Evolutionary conservation across 495 filamentous ascomycete genomes (phyloP).

Genomic region (Apiosordaria backusii): DNA sequence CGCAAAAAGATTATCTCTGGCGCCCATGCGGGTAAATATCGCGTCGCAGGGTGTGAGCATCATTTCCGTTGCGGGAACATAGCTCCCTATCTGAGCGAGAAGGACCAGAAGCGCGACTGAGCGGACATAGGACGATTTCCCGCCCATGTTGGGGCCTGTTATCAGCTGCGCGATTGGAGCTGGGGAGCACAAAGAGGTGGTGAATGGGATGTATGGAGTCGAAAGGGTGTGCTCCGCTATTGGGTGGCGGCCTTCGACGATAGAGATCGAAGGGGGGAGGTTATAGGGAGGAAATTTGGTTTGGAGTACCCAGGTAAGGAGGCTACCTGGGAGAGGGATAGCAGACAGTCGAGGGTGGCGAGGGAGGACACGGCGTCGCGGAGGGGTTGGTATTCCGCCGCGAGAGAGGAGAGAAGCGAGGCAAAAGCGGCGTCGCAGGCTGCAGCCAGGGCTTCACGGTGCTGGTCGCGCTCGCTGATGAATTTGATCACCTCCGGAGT

Average conservation of each 20-base stretch:
- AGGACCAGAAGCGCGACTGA: constrained; percentile 87
- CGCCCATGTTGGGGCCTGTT: constrained; percentile 98
- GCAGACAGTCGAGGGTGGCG: constrained; percentile 82
- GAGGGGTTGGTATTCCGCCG: constrained; percentile 78
- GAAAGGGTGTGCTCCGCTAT: constrained; percentile 93
- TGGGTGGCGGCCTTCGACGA: constrained; percentile 81
- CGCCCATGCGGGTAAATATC: constrained; percentile 95
- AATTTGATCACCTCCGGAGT: constrained; percentile 82
- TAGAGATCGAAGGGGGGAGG: constrained; percentile 63
- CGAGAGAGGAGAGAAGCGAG: constrained; percentile 65
- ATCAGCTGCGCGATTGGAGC: constrained; percentile 74
- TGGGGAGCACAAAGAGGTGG: constrained; percentile 61
- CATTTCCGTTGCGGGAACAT: constrained; percentile 77
- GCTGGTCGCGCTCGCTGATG: constrained; percentile 86
- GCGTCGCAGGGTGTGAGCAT: constrained; percentile 80
- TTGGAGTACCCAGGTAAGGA: constrained; percentile 85
- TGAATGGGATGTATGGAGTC: constrained; percentile 88
- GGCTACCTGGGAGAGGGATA: constrained; percentile 81
- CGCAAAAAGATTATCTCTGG: constrained; percentile 92
- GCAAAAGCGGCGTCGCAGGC: constrained; percentile 87
- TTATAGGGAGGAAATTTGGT: constrained; percentile 62
- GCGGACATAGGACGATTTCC: constrained; percentile 92
- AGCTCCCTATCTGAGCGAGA: constrained; percentile 92
- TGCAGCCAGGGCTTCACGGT: constrained; percentile 87
- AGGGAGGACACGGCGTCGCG: constrained; percentile 85